Conservation (phyloP, 2,329 filamentous ascomycete genomes). For the Curvularia verruculosa region DNA sequence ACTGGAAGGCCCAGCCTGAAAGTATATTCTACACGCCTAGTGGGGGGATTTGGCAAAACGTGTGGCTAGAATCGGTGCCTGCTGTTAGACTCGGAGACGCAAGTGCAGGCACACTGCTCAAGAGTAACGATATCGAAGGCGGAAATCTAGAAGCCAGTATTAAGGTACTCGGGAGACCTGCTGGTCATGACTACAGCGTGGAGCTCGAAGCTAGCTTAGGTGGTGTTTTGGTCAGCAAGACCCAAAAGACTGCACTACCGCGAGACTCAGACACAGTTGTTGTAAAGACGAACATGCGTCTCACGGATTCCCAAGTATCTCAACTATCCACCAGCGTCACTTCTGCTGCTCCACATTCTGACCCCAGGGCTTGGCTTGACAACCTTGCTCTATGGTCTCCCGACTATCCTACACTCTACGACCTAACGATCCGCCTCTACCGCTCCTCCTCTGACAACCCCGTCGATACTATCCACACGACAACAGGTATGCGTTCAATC, state of each 20-base stretch:
- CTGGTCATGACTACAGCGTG: constrained; percentile 56
- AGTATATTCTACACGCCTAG: constrained; percentile 66
- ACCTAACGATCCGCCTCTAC: constrained; percentile 60
- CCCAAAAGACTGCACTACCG: constrained; percentile 52
- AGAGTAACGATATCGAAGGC: constrained; percentile 59
- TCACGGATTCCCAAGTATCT: constrained; percentile 52
- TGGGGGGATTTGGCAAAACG: constrained; percentile 64
- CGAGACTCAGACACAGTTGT: constrained; percentile 58
- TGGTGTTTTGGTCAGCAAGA: constrained; percentile 56
- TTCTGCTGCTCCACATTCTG: constrained; percentile 44
- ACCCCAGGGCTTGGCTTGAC: constrained; percentile 57
- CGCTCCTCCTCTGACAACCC: constrained; percentile 46
- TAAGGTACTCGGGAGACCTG: constrained; percentile 57
- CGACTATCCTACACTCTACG: constrained; percentile 64
- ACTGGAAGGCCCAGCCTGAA: constrained; percentile 66
- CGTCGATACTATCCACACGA: constrained; percentile 65
- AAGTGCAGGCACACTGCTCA: constrained; percentile 64
- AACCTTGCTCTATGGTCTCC: constrained; percentile 68
- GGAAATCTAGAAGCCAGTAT: constrained; percentile 60
- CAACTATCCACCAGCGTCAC: constrained; percentile 47
- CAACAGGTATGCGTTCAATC: constrained; percentile 66
- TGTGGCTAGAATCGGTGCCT: constrained; percentile 64
- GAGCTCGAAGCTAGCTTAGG: constrained; percentile 62
- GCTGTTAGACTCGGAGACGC: constrained; percentile 60
- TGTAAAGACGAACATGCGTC: constrained; percentile 57